phyloP scores from a whole-genome alignment of 2,329 filamentous ascomycete species.

The Claviceps pusilla region DNA sequence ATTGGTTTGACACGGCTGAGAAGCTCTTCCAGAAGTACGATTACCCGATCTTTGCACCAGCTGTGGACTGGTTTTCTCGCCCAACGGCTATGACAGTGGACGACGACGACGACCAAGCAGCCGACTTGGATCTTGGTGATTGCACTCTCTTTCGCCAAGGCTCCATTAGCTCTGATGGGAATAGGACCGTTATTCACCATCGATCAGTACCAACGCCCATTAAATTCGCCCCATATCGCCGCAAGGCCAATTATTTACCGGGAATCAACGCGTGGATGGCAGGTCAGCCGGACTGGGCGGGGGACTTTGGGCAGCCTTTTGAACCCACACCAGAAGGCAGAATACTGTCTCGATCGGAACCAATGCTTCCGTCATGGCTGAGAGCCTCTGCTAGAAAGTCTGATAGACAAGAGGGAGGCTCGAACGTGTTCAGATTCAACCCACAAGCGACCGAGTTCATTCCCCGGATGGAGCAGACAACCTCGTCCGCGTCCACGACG shows the following conservation, averaged over 20 bases:
- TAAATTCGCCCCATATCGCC: not conserved
- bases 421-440: constrained; percentile 1
- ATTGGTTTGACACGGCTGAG: constrained; percentile 15
- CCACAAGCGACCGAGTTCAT: constrained; percentile 6
- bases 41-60: constrained; percentile 8
- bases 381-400: not conserved
- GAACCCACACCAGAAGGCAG: constrained; percentile 4
- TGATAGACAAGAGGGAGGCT: not conserved
- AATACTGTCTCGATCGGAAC: not conserved
- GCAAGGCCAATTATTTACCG: not conserved
- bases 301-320: not conserved
- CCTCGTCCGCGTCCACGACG: not conserved
- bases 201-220: too few relatives aligned
- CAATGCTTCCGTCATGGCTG: not conserved
- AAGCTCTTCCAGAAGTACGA: constrained; percentile 10
- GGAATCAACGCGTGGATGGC: constrained; percentile 5
- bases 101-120: not conserved
- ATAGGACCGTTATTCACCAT: constrained; percentile 1
- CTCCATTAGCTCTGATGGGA: constrained; percentile 2
- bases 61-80: constrained; percentile 14
- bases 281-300: constrained; percentile 1
- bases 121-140: not conserved
- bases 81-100: constrained; percentile 5
- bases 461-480: not conserved
- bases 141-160: not conserved